phyloP scores from a whole-genome alignment of 106 monocot species.

The Alisma plantagoaquatica region DNA sequence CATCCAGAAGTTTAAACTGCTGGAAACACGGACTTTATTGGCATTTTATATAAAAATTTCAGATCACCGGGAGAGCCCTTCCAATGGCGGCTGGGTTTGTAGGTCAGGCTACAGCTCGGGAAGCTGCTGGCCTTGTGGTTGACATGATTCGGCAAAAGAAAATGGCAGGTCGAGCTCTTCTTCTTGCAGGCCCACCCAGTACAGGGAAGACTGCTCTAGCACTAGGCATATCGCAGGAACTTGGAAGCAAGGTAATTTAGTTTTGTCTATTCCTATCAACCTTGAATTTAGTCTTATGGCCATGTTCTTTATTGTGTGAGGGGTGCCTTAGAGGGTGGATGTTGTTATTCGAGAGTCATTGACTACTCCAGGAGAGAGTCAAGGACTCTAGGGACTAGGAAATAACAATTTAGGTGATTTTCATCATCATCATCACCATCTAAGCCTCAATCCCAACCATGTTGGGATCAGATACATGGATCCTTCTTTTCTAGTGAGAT shows the following conservation, averaged over 20 bases:
- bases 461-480: too few species aligned
- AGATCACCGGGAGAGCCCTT: conserved; percentile 60
- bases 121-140: conserved; percentile 86
- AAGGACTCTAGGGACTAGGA: too few species aligned
- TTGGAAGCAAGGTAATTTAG: conserved; percentile 74
- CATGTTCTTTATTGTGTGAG: too few species aligned
- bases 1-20: too few species aligned
- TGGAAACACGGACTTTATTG: background rate
- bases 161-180: conserved; percentile 90
- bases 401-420: too few species aligned
- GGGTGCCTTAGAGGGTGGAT: too few species aligned
- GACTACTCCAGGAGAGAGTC: too few species aligned
- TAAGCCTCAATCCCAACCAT: too few species aligned
- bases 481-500: too few species aligned
- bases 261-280: background rate
- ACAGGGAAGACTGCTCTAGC: conserved; percentile 97
- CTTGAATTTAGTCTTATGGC: too few species aligned
- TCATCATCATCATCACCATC: too few species aligned
- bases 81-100: conserved; percentile 84
- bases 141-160: conserved; percentile 99
- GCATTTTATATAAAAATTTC: background rate
- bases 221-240: conserved; percentile 88
- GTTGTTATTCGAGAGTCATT: too few species aligned
- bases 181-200: conserved; percentile 87
- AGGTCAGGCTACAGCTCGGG: conserved; percentile 78